Percentiles rank a stretch among this genome's conserved stretches.
These are phyloP conservation scores for Trypanosoma scelopori DNA, from an alignment of 208 protist species.

Conservation along the genomic window DNA sequence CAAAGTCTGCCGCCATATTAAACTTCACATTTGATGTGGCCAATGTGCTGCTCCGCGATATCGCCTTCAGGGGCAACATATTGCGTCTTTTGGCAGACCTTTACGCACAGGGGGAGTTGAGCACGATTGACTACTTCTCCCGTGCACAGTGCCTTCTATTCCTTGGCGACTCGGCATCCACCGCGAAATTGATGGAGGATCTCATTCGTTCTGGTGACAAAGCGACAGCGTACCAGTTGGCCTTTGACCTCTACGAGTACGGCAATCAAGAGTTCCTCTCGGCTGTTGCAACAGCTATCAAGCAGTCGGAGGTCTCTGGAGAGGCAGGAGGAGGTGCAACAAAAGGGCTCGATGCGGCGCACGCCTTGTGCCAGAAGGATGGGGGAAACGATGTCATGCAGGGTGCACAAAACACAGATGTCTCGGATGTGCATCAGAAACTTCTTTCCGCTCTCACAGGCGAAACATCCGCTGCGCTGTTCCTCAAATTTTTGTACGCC, in stretches of 20 bases:
- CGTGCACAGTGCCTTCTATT: constrained; percentile 95
- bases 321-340: constrained; percentile 20
- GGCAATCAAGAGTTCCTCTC: constrained; percentile 90
- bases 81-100: constrained; percentile 85
- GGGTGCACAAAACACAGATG: constrained; percentile 8
- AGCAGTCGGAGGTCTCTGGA: not conserved
- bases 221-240: constrained; percentile 81
- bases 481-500: constrained; percentile 96
- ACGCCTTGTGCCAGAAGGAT: constrained; percentile 7
- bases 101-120: constrained; percentile 64
- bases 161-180: constrained; percentile 86
- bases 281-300: constrained; percentile 48
- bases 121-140: constrained; percentile 89
- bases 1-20: constrained; percentile 83
- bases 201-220: constrained; percentile 67
- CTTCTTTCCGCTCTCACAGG: constrained; percentile 81
- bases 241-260: constrained; percentile 89
- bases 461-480: constrained; percentile 89
- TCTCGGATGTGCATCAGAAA: constrained; percentile 46
- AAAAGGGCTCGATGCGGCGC: not conserved
- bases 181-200: constrained; percentile 76
- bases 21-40: constrained; percentile 90
- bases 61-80: constrained; percentile 84
- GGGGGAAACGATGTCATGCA: not conserved
- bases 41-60: constrained; percentile 82